Conservation (phyloP, 1,284 basidiomycete genomes). For the Leccinum angustisporum region DNA sequence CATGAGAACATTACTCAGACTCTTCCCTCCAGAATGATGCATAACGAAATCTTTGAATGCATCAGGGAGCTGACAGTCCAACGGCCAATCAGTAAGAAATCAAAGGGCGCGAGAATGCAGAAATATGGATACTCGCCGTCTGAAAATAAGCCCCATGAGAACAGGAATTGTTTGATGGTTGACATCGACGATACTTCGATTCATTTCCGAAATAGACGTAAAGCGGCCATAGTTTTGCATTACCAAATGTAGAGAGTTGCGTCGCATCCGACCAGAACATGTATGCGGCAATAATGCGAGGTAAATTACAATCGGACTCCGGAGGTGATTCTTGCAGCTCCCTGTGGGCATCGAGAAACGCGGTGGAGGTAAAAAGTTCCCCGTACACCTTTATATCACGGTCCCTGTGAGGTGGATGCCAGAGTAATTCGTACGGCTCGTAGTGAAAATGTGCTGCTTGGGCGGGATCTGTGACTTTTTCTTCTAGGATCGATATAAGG, state of each 20-base stretch:
- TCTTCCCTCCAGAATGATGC: neutral
- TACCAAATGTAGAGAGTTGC: neutral
- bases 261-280: neutral
- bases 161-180: neutral
- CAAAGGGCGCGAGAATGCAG: neutral
- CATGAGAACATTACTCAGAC: neutral
- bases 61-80: neutral
- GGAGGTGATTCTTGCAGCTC: neutral
- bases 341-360: neutral
- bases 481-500: neutral
- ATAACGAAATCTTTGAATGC: neutral
- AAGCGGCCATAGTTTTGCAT: neutral
- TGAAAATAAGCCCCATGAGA: neutral
- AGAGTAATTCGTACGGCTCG: neutral
- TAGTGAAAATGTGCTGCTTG: neutral
- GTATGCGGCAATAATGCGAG: neutral
- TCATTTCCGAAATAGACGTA: neutral
- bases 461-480: neutral
- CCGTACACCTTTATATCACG: neutral
- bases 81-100: neutral
- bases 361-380: neutral
- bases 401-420: neutral
- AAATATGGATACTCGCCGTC: neutral
- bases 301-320: neutral
- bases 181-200: neutral